Conservation (phyloP, 2,329 filamentous ascomycete species). For the Arthrobotrys musiformis region DNA sequence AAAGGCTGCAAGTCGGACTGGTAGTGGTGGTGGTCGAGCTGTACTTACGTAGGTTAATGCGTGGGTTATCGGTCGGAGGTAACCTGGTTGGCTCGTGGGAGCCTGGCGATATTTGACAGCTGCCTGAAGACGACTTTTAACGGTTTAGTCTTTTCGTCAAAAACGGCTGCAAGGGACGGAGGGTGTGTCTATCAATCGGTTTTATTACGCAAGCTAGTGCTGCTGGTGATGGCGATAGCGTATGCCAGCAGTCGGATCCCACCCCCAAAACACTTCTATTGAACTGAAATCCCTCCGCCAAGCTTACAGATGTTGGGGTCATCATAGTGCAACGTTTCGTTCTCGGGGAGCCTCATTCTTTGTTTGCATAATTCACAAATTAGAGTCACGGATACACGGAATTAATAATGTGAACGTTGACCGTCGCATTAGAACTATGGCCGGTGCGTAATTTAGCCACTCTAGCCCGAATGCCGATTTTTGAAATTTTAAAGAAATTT, state of each 20-base stretch:
- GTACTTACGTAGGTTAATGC: background rate
- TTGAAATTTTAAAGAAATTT: background rate
- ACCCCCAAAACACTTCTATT: background rate
- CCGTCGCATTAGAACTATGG: background rate
- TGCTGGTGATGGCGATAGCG: background rate
- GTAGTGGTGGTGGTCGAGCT: slow-evolving; percentile 4
- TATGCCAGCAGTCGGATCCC: slow-evolving; percentile 1
- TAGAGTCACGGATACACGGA: slow-evolving; percentile 10
- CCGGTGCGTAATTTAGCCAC: background rate
- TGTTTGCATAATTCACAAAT: background rate
- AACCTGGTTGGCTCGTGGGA: slow-evolving; percentile 44
- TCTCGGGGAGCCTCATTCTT: slow-evolving; percentile 26
- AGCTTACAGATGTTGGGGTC: background rate
- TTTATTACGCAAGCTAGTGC: slow-evolving; percentile 27
- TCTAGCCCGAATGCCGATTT: background rate
- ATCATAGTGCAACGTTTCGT: slow-evolving; percentile 23
- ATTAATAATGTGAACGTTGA: slow-evolving; percentile 11
- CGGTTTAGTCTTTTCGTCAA: slow-evolving; percentile 28
- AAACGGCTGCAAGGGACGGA: slow-evolving; percentile 41
- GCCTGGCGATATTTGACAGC: slow-evolving; percentile 54
- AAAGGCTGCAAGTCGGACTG: slow-evolving; percentile 8
- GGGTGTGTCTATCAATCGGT: slow-evolving; percentile 10
- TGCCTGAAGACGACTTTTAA: slow-evolving; percentile 44
- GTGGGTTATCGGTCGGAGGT: slow-evolving; percentile 34
- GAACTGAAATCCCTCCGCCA: background rate